Evolutionary conservation across 768 basidiomycete species (phyloP).

Genomic region (Tricholoma bakamatsutake): DNA sequence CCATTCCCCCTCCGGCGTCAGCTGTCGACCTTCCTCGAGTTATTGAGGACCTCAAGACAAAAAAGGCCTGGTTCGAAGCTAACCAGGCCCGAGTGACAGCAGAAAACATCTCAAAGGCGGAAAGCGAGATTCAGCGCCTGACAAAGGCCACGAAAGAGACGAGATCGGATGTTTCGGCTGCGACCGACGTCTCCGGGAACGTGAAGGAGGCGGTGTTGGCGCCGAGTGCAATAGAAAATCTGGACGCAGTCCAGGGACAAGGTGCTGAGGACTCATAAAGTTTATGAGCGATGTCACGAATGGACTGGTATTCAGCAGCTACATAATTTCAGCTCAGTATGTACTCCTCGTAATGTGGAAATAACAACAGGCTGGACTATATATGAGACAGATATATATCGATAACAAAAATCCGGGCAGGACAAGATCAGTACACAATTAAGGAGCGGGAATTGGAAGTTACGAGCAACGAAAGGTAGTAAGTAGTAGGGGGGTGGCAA

Average conservation of each 20-base stretch:
- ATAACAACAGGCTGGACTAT: constrained; percentile 12
- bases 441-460: constrained; percentile 26
- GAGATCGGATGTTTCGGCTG: constrained; percentile 25
- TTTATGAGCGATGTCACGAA: background rate
- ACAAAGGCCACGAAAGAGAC: constrained; percentile 34
- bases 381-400: constrained; percentile 23
- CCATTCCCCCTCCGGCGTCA: constrained; percentile 85
- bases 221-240: constrained; percentile 33
- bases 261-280: constrained; percentile 21
- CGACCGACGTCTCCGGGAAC: background rate
- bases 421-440: constrained; percentile 33
- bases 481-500: constrained; percentile 12
- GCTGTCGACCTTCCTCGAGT: constrained; percentile 73
- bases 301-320: background rate
- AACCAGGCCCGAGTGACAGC: constrained; percentile 80
- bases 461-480: constrained; percentile 10
- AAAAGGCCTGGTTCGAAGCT: constrained; percentile 92
- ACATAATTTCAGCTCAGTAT: constrained; percentile 4
- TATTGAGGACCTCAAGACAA: constrained; percentile 85
- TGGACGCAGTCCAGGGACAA: constrained; percentile 29
- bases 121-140: constrained; percentile 66
- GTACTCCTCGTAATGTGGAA: constrained; percentile 7
- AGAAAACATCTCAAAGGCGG: constrained; percentile 77
- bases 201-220: constrained; percentile 41
- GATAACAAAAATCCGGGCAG: constrained; percentile 29